Percentiles rank a stretch among this genome's conserved stretches.
These are phyloP conservation scores for Saccharomyces hybrid DNA, from an alignment of 1,139 yeast species.

Conservation along the genomic window DNA sequence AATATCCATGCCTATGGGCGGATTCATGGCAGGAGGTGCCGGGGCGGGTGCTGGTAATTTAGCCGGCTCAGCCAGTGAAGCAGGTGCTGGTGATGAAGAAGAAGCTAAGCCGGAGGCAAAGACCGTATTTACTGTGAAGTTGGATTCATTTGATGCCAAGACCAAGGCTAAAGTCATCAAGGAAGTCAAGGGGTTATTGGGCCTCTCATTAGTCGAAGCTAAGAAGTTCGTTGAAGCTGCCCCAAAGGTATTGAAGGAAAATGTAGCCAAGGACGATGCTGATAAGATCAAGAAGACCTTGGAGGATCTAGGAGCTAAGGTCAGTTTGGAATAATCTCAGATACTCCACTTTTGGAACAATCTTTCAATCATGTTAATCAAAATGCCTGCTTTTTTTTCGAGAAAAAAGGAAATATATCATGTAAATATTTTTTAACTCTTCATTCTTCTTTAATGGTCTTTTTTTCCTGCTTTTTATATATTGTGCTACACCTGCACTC, in stretches of 20 bases:
- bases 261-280: constrained; percentile 64
- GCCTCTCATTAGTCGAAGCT: constrained; percentile 89
- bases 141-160: constrained; percentile 91
- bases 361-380: background rate
- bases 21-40: constrained; percentile 17
- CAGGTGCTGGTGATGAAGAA: constrained; percentile 67
- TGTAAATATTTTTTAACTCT: background rate
- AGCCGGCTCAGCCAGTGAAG: constrained; percentile 61
- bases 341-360: background rate
- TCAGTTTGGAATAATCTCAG: constrained; percentile 60
- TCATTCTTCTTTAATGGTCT: background rate
- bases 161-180: constrained; percentile 95
- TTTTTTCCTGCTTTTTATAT: background rate
- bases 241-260: constrained; percentile 70
- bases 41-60: constrained; percentile 37
- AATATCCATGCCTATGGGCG: constrained; percentile 75
- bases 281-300: constrained; percentile 81
- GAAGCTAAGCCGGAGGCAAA: constrained; percentile 84
- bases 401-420: background rate
- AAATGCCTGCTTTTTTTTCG: background rate
- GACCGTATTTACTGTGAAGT: constrained; percentile 85
- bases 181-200: constrained; percentile 88
- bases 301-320: constrained; percentile 94
- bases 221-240: constrained; percentile 97
- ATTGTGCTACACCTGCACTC: background rate